Percentiles rank a stretch among this genome's conserved stretches.
Evolutionary conservation across 495 filamentous ascomycete species (phyloP).

Genomic region (Annulohypoxylon bovei): DNA sequence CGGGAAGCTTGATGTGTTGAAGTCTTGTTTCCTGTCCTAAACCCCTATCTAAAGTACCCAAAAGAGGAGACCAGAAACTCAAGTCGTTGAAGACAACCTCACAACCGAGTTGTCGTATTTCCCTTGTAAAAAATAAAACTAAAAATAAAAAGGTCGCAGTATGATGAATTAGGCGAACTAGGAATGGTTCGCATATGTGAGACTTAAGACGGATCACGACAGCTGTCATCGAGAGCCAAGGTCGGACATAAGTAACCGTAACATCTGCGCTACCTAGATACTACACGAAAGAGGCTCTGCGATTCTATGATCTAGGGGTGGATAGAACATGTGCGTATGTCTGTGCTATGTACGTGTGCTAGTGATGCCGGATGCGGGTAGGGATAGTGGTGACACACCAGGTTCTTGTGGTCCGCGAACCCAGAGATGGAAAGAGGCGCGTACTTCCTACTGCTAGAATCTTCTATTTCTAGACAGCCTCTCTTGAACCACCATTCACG

Average conservation of each 20-base stretch:
- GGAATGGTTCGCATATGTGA: conserved; percentile 12
- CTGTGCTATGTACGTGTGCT: neutral
- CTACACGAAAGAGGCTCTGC: conserved; percentile 23
- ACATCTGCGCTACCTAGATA: neutral
- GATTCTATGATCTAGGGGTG: neutral
- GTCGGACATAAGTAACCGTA: conserved; percentile 2
- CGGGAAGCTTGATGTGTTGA: too few relatives aligned
- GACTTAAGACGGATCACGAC: conserved; percentile 19
- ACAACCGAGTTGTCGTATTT: neutral
- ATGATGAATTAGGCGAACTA: neutral
- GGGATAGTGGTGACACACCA: neutral
- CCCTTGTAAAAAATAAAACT: neutral
- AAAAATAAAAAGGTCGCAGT: too few relatives aligned
- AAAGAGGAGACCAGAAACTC: neutral
- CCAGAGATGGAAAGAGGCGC: neutral
- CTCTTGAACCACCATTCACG: neutral
- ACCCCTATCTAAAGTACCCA: neutral
- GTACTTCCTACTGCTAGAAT: neutral
- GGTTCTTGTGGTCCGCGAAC: neutral
- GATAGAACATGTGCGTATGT: neutral
- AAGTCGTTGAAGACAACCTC: neutral
- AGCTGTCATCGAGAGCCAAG: conserved; percentile 31
- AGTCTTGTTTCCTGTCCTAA: too few relatives aligned
- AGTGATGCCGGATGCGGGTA: neutral
- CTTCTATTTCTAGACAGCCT: neutral